Conservation (phyloP, 2,329 filamentous ascomycete genomes). For the Fusarium newnesense region DNA sequence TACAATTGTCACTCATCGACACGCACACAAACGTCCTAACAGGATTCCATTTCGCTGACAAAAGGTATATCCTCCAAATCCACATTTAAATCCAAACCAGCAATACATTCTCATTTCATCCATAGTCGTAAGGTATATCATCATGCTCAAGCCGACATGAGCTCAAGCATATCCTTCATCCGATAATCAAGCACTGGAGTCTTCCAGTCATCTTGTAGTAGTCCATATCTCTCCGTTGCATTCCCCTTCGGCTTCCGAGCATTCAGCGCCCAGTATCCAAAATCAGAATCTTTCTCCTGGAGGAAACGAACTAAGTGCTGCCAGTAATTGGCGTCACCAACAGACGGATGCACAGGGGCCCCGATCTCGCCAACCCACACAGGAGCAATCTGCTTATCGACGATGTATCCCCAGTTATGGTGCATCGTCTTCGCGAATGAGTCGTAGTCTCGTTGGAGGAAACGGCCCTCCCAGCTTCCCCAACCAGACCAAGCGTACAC, state of each 20-base stretch:
- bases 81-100: neutral
- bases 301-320: slow-evolving; percentile 69
- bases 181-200: slow-evolving; percentile 71
- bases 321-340: slow-evolving; percentile 74
- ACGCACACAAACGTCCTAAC: neutral
- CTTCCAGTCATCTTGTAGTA: slow-evolving; percentile 72
- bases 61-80: slow-evolving; percentile 30
- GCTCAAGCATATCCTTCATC: slow-evolving; percentile 68
- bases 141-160: slow-evolving; percentile 52
- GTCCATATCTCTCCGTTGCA: slow-evolving; percentile 67
- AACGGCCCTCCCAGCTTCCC: slow-evolving; percentile 69
- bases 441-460: slow-evolving; percentile 67
- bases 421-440: slow-evolving; percentile 73
- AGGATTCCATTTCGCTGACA: neutral
- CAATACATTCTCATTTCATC: slow-evolving; percentile 10
- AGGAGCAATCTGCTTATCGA: slow-evolving; percentile 58
- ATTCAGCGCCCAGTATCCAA: slow-evolving; percentile 78
- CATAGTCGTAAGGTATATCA: slow-evolving; percentile 4
- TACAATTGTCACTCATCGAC: neutral
- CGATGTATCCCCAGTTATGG: slow-evolving; percentile 73
- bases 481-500: slow-evolving; percentile 78
- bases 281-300: slow-evolving; percentile 68
- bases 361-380: slow-evolving; percentile 78
- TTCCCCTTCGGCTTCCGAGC: slow-evolving; percentile 70
- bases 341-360: slow-evolving; percentile 61